phyloP scores from a whole-genome alignment of 1,284 basidiomycete species.

The Abortiporus biennis region DNA sequence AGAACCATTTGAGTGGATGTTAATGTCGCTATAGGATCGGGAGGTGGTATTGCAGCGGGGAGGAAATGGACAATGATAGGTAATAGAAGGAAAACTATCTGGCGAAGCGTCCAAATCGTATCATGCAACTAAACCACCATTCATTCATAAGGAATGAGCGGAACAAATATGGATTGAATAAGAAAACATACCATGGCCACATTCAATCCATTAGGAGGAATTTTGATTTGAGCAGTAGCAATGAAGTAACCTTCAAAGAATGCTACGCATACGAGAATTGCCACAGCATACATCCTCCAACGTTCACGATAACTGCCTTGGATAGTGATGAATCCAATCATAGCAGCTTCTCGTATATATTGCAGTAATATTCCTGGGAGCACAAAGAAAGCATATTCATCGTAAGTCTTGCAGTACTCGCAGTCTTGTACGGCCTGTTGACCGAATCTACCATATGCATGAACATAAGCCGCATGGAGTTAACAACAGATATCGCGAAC shows the following conservation, averaged over 20 bases:
- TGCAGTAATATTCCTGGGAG: conserved; percentile 47
- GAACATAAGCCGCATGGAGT: not conserved
- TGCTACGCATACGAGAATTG: conserved; percentile 39
- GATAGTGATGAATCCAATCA: conserved; percentile 48
- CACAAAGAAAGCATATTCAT: conserved; percentile 54
- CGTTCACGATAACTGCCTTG: conserved; percentile 34
- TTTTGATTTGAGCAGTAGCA: conserved; percentile 36
- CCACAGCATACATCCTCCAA: conserved; percentile 43
- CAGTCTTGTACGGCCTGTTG: conserved; percentile 57
- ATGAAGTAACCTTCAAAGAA: conserved; percentile 51
- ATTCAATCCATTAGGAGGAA: conserved; percentile 32
- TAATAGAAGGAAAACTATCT: conserved; percentile 50
- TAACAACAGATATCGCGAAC: conserved; percentile 24
- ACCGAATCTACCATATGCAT: conserved; percentile 45
- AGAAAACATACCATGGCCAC: conserved; percentile 48
- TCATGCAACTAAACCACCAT: conserved; percentile 55
- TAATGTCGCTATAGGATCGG: conserved; percentile 27
- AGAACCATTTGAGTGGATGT: conserved; percentile 30
- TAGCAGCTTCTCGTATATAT: conserved; percentile 48
- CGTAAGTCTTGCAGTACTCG: conserved; percentile 49
- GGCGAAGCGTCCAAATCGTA: conserved; percentile 43
- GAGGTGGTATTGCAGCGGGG: conserved; percentile 15
- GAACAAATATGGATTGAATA: not conserved
- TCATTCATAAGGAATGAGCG: not conserved
- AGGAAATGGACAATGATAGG: conserved; percentile 45